Percentiles rank a stretch among this genome's conserved stretches.
Conservation (phyloP, 129 eudicot species). For the Oenanthe sinensis region DNA sequence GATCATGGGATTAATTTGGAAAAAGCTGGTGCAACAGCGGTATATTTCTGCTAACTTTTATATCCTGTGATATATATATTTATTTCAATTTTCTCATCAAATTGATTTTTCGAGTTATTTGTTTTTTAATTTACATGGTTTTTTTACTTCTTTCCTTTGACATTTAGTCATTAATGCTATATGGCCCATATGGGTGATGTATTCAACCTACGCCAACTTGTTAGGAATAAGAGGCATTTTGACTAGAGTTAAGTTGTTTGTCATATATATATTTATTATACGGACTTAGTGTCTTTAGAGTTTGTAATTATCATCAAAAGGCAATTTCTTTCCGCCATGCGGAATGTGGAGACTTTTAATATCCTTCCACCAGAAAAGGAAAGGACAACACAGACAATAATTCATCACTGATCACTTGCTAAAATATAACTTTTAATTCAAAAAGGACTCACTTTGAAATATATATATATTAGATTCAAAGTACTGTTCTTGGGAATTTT, state of each 20-base stretch:
- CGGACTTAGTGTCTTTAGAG: neutral
- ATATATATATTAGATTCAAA: neutral
- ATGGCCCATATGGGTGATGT: neutral
- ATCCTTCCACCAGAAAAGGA: neutral
- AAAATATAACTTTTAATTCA: neutral
- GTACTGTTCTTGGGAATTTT: neutral
- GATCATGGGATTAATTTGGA: constrained; percentile 98
- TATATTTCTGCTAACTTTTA: constrained; percentile 19
- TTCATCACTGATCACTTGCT: neutral
- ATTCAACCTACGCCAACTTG: neutral
- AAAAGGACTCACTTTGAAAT: neutral
- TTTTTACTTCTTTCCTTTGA: neutral
- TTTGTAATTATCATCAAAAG: neutral
- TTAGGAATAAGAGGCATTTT: neutral
- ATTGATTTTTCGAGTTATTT: neutral
- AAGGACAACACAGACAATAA: neutral
- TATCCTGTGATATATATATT: neutral
- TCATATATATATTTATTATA: neutral
- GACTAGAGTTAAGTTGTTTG: neutral
- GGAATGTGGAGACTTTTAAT: neutral
- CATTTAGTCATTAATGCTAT: neutral
- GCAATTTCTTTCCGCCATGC: neutral
- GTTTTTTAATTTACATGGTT: neutral
- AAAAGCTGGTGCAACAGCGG: constrained; percentile 99
- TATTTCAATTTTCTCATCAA: neutral